Evolutionary conservation across 2,329 filamentous ascomycete species (phyloP).

Genomic region (Fusarium begoniae): DNA sequence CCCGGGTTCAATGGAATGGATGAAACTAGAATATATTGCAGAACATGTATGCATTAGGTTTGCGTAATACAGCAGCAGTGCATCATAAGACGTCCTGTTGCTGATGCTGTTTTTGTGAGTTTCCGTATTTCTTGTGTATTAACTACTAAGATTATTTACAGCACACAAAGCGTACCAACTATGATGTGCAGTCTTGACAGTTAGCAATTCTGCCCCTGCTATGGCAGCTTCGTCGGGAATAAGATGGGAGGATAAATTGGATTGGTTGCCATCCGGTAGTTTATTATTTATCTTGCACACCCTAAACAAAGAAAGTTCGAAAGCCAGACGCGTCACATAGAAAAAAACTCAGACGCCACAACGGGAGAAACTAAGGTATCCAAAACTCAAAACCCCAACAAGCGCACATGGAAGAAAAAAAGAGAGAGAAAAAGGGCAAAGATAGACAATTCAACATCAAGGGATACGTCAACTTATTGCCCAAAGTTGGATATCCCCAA

Average conservation of each 20-base stretch:
- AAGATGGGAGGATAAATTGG: not conserved
- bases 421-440: not conserved
- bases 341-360: slow-evolving; percentile 19
- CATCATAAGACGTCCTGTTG: not conserved
- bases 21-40: not conserved
- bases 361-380: not conserved
- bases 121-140: not conserved
- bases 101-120: not conserved
- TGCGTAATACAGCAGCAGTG: too few relatives aligned
- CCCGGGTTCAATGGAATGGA: not conserved
- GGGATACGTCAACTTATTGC: not conserved
- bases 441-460: not conserved
- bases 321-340: not conserved
- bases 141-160: not conserved
- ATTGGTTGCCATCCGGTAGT: not conserved
- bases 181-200: not conserved
- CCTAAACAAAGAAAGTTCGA: not conserved
- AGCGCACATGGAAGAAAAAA: not conserved
- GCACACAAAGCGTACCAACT: not conserved
- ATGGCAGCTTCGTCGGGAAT: not conserved
- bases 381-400: not conserved
- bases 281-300: slow-evolving; percentile 6
- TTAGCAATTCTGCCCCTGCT: not conserved
- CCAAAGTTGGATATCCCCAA: not conserved
- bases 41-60: not conserved